These are phyloP conservation scores for Auricularia heimuer DNA, from an alignment of 768 basidiomycete genomes.

Conservation along the genomic window DNA sequence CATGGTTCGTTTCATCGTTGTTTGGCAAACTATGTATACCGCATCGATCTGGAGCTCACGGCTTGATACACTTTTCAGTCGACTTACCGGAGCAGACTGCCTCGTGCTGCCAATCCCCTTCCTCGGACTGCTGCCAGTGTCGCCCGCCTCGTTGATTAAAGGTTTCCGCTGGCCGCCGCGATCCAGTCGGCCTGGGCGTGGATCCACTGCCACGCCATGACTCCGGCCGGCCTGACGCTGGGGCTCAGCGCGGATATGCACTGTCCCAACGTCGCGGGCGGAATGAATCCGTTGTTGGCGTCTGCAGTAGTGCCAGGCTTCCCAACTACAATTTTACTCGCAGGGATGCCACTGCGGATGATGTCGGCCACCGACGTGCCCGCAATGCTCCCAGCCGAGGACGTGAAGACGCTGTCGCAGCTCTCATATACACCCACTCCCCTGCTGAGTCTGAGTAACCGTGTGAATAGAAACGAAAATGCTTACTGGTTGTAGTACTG, in stretches of 20 bases:
- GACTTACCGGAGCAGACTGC: too few species aligned
- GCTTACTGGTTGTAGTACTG: not conserved
- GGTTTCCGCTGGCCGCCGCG: not conserved
- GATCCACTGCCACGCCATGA: conserved; percentile 1
- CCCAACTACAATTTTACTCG: conserved; percentile 28
- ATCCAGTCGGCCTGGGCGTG: not conserved
- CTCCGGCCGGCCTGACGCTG: not conserved
- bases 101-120: too few species aligned
- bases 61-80: too few species aligned
- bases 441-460: not conserved
- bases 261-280: not conserved
- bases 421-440: conserved; percentile 5
- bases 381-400: conserved; percentile 21
- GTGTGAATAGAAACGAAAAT: not conserved
- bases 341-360: conserved; percentile 19
- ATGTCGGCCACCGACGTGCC: conserved; percentile 25
- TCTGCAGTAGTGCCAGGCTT: conserved; percentile 17
- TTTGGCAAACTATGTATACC: too few species aligned
- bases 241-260: not conserved
- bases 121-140: too few species aligned
- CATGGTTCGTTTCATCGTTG: too few species aligned
- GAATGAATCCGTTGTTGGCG: not conserved
- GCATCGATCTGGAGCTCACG: too few species aligned
- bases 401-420: conserved; percentile 14
- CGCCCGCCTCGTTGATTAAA: not conserved